These are phyloP conservation scores for Trichosporon sp. DNA, from an alignment of 1,284 basidiomycete species.

Conservation along the genomic window DNA sequence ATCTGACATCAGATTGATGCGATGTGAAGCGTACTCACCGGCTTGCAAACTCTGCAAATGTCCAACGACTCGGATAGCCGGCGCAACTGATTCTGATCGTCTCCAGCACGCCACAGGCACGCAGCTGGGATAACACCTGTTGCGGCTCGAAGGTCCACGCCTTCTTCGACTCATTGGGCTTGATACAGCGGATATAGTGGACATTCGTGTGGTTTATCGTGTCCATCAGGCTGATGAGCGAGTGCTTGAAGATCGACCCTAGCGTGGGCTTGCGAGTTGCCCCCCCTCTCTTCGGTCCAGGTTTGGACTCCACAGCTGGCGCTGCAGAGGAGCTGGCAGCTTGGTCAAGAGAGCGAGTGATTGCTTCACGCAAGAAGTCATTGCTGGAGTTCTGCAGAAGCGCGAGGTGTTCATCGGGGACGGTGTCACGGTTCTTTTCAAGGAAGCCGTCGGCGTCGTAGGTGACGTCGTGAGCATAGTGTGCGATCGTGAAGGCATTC, in stretches of 20 bases:
- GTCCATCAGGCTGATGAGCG: slow-evolving; percentile 91
- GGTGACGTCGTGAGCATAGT: slow-evolving; percentile 97
- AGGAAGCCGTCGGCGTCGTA: slow-evolving; percentile 98
- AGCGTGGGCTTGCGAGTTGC: slow-evolving; percentile 91
- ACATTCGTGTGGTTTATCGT: slow-evolving; percentile 97
- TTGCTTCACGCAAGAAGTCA: slow-evolving; percentile 88
- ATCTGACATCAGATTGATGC: slow-evolving; percentile 61
- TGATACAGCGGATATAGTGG: slow-evolving; percentile 99
- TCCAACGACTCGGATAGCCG: slow-evolving; percentile 98
- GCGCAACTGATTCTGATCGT: slow-evolving; percentile 99
- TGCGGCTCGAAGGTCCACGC: slow-evolving; percentile 98
- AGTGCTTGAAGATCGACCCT: slow-evolving; percentile 97
- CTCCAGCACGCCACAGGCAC: slow-evolving; percentile 98
- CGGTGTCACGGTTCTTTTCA: slow-evolving; percentile 98
- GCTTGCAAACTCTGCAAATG: slow-evolving; percentile 98
- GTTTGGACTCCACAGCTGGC: slow-evolving; percentile 25
- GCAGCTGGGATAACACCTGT: slow-evolving; percentile 90
- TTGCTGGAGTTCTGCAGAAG: slow-evolving; percentile 85
- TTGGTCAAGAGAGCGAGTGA: slow-evolving; percentile 82
- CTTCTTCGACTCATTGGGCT: slow-evolving; percentile 94
- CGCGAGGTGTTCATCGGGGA: slow-evolving; percentile 95
- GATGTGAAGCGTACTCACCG: slow-evolving; percentile 64
- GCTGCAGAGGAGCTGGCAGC: slow-evolving; percentile 46
- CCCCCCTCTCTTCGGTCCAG: slow-evolving; percentile 51
- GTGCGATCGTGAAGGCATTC: slow-evolving; percentile 95